Evolutionary conservation across 2,329 filamentous ascomycete species (phyloP).

Genomic region (Exophiala alcalophila): DNA sequence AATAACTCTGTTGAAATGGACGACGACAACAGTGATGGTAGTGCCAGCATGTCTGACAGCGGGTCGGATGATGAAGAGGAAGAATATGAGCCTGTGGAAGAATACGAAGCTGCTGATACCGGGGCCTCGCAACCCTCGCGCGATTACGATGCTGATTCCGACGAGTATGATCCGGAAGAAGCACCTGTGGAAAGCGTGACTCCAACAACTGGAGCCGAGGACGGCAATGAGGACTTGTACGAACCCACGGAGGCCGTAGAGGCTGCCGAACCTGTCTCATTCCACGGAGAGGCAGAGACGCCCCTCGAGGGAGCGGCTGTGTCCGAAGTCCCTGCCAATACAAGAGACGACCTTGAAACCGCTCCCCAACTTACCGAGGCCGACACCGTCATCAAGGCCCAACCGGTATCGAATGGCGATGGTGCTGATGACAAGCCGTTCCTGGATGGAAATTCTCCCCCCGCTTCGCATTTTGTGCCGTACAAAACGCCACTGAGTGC

Average conservation of each 20-base stretch:
- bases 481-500: slow-evolving; percentile 80
- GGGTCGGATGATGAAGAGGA: slow-evolving; percentile 44
- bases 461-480: slow-evolving; percentile 50
- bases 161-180: slow-evolving; percentile 35
- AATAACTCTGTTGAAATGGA: slow-evolving; percentile 23
- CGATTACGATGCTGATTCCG: slow-evolving; percentile 19
- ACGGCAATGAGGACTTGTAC: slow-evolving; percentile 24
- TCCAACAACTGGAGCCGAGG: slow-evolving; percentile 13
- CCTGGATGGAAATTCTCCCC: slow-evolving; percentile 10
- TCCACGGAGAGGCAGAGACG: background rate
- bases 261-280: slow-evolving; percentile 4
- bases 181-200: slow-evolving; percentile 29
- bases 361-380: slow-evolving; percentile 15
- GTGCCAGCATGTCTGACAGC: slow-evolving; percentile 32
- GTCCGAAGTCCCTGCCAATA: slow-evolving; percentile 13
- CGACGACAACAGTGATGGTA: slow-evolving; percentile 28
- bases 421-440: background rate
- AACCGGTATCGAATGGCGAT: slow-evolving; percentile 3
- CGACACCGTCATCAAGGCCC: slow-evolving; percentile 13
- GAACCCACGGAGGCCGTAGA: slow-evolving; percentile 18
- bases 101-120: slow-evolving; percentile 27
- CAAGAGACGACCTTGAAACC: slow-evolving; percentile 17
- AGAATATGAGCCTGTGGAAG: slow-evolving; percentile 12
- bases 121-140: slow-evolving; percentile 17
- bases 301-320: slow-evolving; percentile 3